Evolutionary conservation across 805 yeast genomes (phyloP).

Genomic region (Teunomyces lycoperdinae): DNA sequence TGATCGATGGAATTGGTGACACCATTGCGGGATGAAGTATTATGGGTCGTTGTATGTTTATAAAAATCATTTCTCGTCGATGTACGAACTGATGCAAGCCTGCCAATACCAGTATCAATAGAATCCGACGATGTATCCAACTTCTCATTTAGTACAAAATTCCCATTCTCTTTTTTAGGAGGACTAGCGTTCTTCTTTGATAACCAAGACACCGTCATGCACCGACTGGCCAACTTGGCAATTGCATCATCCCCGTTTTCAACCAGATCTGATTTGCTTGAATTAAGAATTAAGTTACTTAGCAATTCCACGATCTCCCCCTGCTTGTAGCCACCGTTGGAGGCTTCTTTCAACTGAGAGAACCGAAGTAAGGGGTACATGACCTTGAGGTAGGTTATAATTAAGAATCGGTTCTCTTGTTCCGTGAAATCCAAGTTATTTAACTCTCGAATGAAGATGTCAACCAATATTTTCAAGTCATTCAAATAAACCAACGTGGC

Average conservation of each 20-base stretch:
- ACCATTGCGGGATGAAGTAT: slow-evolving; percentile 7
- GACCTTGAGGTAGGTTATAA: slow-evolving; percentile 60
- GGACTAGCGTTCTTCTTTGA: background rate
- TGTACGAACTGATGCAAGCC: slow-evolving; percentile 36
- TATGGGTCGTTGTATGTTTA: slow-evolving; percentile 30
- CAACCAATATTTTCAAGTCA: slow-evolving; percentile 80
- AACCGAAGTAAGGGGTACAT: slow-evolving; percentile 66
- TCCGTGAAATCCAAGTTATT: slow-evolving; percentile 60
- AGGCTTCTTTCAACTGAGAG: slow-evolving; percentile 50
- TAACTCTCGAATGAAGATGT: slow-evolving; percentile 78
- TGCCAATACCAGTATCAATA: slow-evolving; percentile 22
- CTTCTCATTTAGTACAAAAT: slow-evolving; percentile 2
- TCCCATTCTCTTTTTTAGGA: background rate
- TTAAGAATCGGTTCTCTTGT: slow-evolving; percentile 53
- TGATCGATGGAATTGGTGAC: background rate
- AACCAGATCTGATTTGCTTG: background rate
- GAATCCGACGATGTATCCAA: slow-evolving; percentile 17
- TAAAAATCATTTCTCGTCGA: slow-evolving; percentile 35
- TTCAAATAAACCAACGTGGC: slow-evolving; percentile 73
- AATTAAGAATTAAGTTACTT: slow-evolving; percentile 39
- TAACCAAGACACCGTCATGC: slow-evolving; percentile 35
- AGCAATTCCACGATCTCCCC: slow-evolving; percentile 52
- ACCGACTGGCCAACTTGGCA: slow-evolving; percentile 31
- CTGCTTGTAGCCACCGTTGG: slow-evolving; percentile 54
- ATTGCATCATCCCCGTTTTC: slow-evolving; percentile 18